Conservation (phyloP, 2,329 filamentous ascomycete species). For the Didymella pinodella region DNA sequence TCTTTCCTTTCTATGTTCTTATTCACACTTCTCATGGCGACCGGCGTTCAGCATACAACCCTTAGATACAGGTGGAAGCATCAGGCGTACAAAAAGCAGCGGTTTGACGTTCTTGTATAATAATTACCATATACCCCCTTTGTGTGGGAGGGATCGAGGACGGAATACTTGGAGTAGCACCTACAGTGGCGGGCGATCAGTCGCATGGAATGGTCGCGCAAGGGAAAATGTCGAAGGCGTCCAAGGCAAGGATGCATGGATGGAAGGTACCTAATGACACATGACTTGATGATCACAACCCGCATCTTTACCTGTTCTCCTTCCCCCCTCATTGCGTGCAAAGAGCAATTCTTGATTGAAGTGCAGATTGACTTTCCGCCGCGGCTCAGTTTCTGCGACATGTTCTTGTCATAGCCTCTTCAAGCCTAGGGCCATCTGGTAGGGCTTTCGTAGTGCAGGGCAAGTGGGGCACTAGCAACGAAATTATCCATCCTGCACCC, state of each 20-base stretch:
- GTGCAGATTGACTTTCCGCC: constrained; percentile 11
- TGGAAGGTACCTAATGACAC: constrained; percentile 17
- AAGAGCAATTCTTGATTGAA: background rate
- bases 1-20: background rate
- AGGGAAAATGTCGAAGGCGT: background rate
- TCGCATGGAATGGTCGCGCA: background rate
- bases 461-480: constrained; percentile 27
- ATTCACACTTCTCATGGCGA: constrained; percentile 7
- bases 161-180: background rate
- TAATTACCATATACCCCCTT: constrained; percentile 26
- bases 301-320: background rate
- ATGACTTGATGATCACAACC: constrained; percentile 17
- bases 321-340: background rate
- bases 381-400: constrained; percentile 13
- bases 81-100: constrained; percentile 18
- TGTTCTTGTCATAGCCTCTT: constrained; percentile 20
- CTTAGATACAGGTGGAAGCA: constrained; percentile 10
- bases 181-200: constrained; percentile 3
- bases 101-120: constrained; percentile 21
- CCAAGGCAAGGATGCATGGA: background rate
- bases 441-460: constrained; percentile 26
- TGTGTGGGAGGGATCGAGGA: constrained; percentile 8
- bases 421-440: constrained; percentile 17
- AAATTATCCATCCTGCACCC: constrained; percentile 39
- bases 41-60: constrained; percentile 18